Conservation (phyloP, 768 basidiomycete genomes). For the Russula abietina region DNA sequence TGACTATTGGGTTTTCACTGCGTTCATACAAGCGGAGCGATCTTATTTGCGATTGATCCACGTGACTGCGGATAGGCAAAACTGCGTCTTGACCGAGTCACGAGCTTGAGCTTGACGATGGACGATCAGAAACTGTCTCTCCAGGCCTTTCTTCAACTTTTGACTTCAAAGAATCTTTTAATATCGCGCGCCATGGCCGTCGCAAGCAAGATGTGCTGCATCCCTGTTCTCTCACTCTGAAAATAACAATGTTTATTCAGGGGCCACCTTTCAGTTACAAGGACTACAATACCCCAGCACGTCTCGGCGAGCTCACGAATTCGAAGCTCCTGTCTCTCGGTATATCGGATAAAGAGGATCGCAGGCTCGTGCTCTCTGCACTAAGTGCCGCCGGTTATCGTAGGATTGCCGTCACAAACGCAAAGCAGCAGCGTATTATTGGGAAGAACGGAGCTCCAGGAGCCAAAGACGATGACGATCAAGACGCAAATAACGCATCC, state of each 20-base stretch:
- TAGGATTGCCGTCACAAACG: conserved; percentile 19
- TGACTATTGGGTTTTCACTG: too few relatives aligned
- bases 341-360: conserved; percentile 56
- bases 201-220: conserved; percentile 32
- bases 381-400: conserved; percentile 61
- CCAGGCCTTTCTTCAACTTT: conserved; percentile 33
- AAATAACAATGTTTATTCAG: not conserved
- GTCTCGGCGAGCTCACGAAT: conserved; percentile 54
- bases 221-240: not conserved
- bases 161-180: conserved; percentile 28
- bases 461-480: not conserved
- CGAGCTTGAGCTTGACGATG: too few relatives aligned
- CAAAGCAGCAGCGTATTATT: conserved; percentile 11
- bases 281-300: conserved; percentile 53
- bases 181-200: conserved; percentile 33
- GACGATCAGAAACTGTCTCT: conserved; percentile 25
- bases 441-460: conserved; percentile 3
- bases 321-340: conserved; percentile 52
- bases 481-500: not conserved
- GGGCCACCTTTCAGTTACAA: conserved; percentile 52
- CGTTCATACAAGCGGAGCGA: too few relatives aligned
- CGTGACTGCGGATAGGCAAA: not conserved
- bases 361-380: conserved; percentile 54
- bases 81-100: too few relatives aligned
- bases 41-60: not conserved